These are phyloP conservation scores for Aspergillaceae sp. DNA, from an alignment of 2,329 filamentous ascomycete species.

Conservation along the genomic window DNA sequence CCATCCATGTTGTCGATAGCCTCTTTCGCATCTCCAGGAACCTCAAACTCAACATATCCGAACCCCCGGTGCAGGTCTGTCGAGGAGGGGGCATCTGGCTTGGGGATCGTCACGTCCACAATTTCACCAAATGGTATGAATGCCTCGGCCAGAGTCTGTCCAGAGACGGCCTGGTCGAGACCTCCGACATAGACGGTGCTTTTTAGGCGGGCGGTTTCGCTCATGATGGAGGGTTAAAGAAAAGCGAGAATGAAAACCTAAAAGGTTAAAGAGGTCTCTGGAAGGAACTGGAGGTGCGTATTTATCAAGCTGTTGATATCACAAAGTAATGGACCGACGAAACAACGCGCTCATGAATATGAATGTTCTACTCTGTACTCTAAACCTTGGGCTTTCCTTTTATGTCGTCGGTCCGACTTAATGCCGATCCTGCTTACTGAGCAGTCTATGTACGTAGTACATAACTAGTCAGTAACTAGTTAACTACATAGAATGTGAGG, in stretches of 20 bases:
- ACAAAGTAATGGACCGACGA: no score
- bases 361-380: no score
- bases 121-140: conserved; percentile 98
- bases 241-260: background rate
- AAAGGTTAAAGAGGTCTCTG: no score
- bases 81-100: conserved; percentile 71
- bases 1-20: conserved; percentile 99
- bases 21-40: conserved; percentile 75
- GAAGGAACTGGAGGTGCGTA: no score
- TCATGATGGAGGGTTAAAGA: conserved; percentile 47
- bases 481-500: no score
- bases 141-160: conserved; percentile 69
- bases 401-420: no score
- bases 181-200: conserved; percentile 89
- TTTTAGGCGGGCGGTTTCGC: conserved; percentile 74
- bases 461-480: no score
- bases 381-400: no score
- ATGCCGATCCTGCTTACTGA: no score
- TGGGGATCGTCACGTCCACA: conserved; percentile 79
- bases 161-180: conserved; percentile 68
- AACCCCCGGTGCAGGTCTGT: conserved; percentile 81
- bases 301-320: no score
- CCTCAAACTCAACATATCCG: conserved; percentile 91
- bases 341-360: no score
- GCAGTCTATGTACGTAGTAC: no score